phyloP scores from a whole-genome alignment of 83 land plant species.

The Larix sibirica region DNA sequence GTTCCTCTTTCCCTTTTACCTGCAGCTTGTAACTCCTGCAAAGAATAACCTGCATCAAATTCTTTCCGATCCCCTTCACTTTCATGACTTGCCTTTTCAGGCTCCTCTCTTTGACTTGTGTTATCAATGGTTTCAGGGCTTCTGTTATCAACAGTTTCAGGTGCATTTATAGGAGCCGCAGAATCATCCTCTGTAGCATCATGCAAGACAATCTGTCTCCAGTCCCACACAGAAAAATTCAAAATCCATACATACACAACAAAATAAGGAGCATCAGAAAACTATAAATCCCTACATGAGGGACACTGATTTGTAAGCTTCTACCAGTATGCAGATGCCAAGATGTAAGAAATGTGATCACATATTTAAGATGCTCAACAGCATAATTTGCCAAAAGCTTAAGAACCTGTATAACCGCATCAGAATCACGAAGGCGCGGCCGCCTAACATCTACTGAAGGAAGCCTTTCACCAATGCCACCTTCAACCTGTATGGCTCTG shows the following conservation, averaged over 20 bases:
- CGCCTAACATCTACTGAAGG: constrained; percentile 55
- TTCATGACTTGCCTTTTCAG: background rate
- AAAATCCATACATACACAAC: background rate
- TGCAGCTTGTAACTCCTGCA: background rate
- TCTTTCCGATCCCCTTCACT: background rate
- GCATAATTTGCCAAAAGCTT: background rate
- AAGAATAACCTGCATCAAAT: background rate
- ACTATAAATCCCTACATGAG: background rate
- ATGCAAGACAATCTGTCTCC: background rate
- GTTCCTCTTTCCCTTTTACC: background rate
- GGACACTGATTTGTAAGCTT: background rate
- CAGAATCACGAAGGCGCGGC: constrained; percentile 53
- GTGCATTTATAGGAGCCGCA: background rate
- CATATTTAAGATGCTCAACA: background rate
- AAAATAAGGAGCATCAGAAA: background rate
- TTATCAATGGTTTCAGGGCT: background rate
- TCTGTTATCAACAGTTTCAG: background rate
- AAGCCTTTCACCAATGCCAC: constrained; percentile 46
- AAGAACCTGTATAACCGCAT: constrained; percentile 71
- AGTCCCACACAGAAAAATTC: background rate
- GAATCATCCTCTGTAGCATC: background rate
- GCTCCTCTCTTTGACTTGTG: background rate
- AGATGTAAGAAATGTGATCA: background rate
- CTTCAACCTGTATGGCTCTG: constrained; percentile 71
- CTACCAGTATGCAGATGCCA: background rate